These are phyloP conservation scores for Voacanga thouarsii DNA, from an alignment of 257 asterid genomes.

Conservation along the genomic window DNA sequence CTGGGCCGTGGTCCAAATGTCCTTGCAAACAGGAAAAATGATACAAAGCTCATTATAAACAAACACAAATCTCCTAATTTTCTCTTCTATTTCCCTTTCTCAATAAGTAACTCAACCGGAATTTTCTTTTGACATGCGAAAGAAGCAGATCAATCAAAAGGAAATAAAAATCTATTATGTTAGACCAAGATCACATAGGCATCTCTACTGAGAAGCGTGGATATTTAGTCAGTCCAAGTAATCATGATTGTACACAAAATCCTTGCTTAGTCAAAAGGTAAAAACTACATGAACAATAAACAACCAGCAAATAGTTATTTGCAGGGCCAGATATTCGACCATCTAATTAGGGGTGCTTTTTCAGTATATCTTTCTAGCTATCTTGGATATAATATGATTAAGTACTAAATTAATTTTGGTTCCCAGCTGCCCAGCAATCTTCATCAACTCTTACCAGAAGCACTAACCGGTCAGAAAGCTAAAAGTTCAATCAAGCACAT, in stretches of 20 bases:
- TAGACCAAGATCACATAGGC: background rate
- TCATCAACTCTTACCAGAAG: background rate
- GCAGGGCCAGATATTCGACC: background rate
- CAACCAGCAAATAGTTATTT: background rate
- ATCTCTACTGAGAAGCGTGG: background rate
- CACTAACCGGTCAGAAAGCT: background rate
- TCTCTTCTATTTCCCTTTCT: background rate
- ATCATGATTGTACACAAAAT: background rate
- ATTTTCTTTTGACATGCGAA: background rate
- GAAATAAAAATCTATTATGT: background rate
- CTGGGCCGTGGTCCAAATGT: background rate
- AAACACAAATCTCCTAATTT: background rate
- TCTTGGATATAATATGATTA: background rate
- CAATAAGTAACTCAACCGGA: background rate
- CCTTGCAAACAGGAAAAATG: background rate
- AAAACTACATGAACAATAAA: background rate
- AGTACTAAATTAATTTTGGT: background rate
- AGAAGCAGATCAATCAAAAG: background rate
- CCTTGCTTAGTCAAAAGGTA: background rate
- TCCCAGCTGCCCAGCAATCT: background rate
- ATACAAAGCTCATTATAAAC: background rate
- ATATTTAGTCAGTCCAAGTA: background rate
- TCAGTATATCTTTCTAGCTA: background rate
- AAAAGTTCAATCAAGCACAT: slow-evolving; percentile 28
- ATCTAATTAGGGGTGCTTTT: background rate